Base-by-base conservation (phyloP, 345 rosid species). In the Ricinus communis region DNA sequence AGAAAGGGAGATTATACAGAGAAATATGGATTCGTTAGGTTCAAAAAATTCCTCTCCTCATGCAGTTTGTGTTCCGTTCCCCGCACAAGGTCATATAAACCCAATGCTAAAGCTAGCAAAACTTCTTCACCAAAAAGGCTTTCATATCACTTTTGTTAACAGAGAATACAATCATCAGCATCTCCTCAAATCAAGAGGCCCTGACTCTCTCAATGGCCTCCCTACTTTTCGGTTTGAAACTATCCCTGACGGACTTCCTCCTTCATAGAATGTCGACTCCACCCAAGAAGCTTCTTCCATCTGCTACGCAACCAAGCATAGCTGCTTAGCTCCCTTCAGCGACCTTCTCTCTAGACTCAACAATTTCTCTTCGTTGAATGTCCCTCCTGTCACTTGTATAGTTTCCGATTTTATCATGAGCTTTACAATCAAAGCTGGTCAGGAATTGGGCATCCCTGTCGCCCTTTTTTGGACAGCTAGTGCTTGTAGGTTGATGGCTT, bases 71-170 rank as follows among this genome's bases (percentile, higher is more conserved):
- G 33, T 82, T 2, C 86, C 87, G 3, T 80, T 10, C 68, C 84
- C 85, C 11, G 82, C 86, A 5, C 87, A 84, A 74, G 86, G 90
- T 63, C 87, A 84, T 69, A 66, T 86, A 8, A 82, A 80, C n/a
- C 87, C 85, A 0, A 79, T 62, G 74, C 62, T 72, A 24, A 54
- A 72, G 41, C 63, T 64, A 25, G 55, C 76, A 27, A 72, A 41
- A 31, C 16, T 71, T 36, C 74, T 71, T 24, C 68, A 62, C 52
- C 58, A 16, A 9, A 61, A 40, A 13, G 74, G 52, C 14, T 71
- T 71, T 38, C 52, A 36, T 11, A 52, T 71, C 19, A 51, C 72
- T n/a, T 69, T 69, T 28, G 65, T 69, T 43, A 45, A 69, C 55
- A 19, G 68, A 8, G 74, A 61, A 6, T 71, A 31, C 61, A 71